Conservation (phyloP, 2,329 filamentous ascomycete species). For the Calonectria pseudoreteaudii region DNA sequence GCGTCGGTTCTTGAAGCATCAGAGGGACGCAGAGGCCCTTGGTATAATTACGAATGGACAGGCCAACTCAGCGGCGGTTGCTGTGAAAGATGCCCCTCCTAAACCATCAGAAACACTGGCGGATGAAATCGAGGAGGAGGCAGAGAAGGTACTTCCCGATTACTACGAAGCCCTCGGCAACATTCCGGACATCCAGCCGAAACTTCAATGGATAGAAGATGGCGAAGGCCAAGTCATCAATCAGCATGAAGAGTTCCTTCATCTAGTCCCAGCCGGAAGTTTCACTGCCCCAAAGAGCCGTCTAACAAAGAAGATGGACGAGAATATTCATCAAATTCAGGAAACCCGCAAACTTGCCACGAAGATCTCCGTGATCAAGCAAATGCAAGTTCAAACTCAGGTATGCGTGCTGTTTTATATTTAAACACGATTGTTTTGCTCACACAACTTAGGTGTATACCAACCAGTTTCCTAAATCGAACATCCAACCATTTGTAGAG, state of each 20-base stretch:
- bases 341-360: conserved; percentile 95
- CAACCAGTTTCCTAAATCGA: conserved; percentile 98
- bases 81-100: conserved; percentile 61
- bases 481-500: conserved; percentile 89
- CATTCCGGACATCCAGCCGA: conserved; percentile 84
- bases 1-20: conserved; percentile 85
- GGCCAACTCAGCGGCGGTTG: conserved; percentile 51
- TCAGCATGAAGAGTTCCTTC: conserved; percentile 85
- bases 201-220: conserved; percentile 90
- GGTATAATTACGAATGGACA: conserved; percentile 53
- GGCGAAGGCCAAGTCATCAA: conserved; percentile 90
- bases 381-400: conserved; percentile 99
- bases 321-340: conserved; percentile 94
- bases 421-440: conserved; percentile 4
- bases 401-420: conserved; percentile 58
- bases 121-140: conserved; percentile 93
- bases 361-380: conserved; percentile 97
- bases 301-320: conserved; percentile 83
- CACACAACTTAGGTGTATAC: conserved; percentile 78
- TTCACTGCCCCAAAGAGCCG: conserved; percentile 82
- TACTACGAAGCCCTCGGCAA: conserved; percentile 92
- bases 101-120: conserved; percentile 80
- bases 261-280: conserved; percentile 77
- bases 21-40: conserved; percentile 73
- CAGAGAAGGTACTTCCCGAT: conserved; percentile 87